Percentiles rank a stretch among this genome's conserved stretches.
phyloP scores from a whole-genome alignment of 2,329 filamentous ascomycete species.

The Leptographium wingfieldii region DNA sequence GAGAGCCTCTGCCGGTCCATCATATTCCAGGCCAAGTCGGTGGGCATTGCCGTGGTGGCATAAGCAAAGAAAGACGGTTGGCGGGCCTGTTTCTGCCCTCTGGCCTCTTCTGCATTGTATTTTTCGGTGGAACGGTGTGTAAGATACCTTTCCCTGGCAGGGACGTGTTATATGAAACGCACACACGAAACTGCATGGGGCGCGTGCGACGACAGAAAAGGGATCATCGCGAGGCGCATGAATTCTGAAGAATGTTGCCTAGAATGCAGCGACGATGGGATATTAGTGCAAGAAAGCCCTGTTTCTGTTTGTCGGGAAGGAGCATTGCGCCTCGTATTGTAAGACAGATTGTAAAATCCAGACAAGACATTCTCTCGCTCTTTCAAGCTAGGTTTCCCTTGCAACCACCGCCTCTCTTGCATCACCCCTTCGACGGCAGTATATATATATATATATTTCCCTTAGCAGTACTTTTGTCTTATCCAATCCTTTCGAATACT shows the following conservation, averaged over 20 bases:
- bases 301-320: not conserved
- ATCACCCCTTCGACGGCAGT: not conserved
- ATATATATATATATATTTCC: not conserved
- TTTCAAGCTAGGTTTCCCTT: not conserved
- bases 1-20: conserved; percentile 62
- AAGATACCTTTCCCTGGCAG: not conserved
- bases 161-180: not conserved
- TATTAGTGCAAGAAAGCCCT: not conserved
- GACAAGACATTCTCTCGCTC: not conserved
- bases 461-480: not conserved
- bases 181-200: not conserved
- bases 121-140: not conserved
- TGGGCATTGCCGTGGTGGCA: conserved; percentile 59
- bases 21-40: conserved; percentile 62
- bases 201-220: not conserved
- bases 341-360: not conserved
- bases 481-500: not conserved
- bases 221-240: not conserved
- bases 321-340: not conserved
- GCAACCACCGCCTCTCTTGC: not conserved
- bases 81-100: not conserved
- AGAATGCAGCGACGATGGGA: not conserved
- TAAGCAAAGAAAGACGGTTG: conserved; percentile 21
- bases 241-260: not conserved
- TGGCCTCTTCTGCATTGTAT: not conserved